Percentiles rank a stretch among this genome's conserved stretches.
Evolutionary conservation across 1,139 yeast species (phyloP).

Genomic region (Hansenula sp.): DNA sequence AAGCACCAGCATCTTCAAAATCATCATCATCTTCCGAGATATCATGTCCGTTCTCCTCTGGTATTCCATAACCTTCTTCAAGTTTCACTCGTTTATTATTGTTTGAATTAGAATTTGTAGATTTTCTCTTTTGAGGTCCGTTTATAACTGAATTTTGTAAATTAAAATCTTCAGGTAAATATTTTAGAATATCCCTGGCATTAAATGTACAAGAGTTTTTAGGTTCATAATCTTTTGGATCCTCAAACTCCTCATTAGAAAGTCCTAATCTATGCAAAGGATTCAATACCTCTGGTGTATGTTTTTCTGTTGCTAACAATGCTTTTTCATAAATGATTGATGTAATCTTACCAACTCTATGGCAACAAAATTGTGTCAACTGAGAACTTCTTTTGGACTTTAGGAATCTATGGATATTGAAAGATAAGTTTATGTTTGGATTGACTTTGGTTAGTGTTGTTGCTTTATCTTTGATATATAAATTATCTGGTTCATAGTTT

Average conservation of each 20-base stretch:
- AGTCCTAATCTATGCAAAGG: constrained; percentile 31
- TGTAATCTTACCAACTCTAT: constrained; percentile 67
- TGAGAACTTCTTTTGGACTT: constrained; percentile 63
- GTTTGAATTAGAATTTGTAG: constrained; percentile 16
- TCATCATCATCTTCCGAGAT: constrained; percentile 20
- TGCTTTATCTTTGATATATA: constrained; percentile 29
- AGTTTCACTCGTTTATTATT: constrained; percentile 37
- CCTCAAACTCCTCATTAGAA: constrained; percentile 28
- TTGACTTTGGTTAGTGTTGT: constrained; percentile 36
- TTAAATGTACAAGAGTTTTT: constrained; percentile 34
- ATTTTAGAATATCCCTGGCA: constrained; percentile 48
- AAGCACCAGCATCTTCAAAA: constrained; percentile 23
- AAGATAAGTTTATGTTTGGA: constrained; percentile 48
- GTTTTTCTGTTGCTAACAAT: constrained; percentile 53
- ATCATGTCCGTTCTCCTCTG: constrained; percentile 21
- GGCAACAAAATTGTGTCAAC: constrained; percentile 56
- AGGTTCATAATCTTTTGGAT: constrained; percentile 26
- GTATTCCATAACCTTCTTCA: constrained; percentile 32
- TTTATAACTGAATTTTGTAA: constrained; percentile 44
- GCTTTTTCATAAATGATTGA: constrained; percentile 61
- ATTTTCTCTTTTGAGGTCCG: constrained; percentile 31
- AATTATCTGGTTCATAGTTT: constrained; percentile 30
- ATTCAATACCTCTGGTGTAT: constrained; percentile 38
- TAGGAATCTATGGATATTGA: constrained; percentile 64
- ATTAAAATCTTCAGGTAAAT: constrained; percentile 41